Evolutionary conservation across 2,329 filamentous ascomycete species (phyloP).

Genomic region (Aspergillus sp.): DNA sequence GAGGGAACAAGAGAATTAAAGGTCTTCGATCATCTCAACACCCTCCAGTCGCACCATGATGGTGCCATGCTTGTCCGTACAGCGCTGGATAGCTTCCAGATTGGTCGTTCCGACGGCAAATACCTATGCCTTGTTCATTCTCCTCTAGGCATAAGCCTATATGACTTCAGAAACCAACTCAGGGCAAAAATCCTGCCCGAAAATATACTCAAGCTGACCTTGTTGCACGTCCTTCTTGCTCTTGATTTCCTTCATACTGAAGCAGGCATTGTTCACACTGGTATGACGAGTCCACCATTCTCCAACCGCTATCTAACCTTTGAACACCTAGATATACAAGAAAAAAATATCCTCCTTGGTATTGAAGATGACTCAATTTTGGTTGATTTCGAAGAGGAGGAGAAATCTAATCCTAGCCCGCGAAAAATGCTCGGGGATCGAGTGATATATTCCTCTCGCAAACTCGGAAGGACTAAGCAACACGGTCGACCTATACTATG

Average conservation of each 20-base stretch:
- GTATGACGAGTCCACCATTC: conserved; percentile 10
- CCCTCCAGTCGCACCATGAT: conserved; percentile 14
- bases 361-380: conserved; percentile 25
- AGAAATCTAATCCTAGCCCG: conserved; percentile 19
- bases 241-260: conserved; percentile 28
- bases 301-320: background rate
- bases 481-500: conserved; percentile 24
- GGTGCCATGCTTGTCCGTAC: conserved; percentile 17
- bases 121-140: conserved; percentile 22
- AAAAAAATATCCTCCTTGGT: conserved; percentile 26
- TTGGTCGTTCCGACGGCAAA: conserved; percentile 9
- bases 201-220: conserved; percentile 18
- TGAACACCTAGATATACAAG: conserved; percentile 23
- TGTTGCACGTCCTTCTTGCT: conserved; percentile 22
- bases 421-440: conserved; percentile 20
- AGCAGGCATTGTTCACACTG: conserved; percentile 21
- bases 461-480: conserved; percentile 19
- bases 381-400: conserved; percentile 20
- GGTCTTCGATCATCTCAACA: conserved; percentile 17
- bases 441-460: conserved; percentile 23
- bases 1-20: conserved; percentile 13
- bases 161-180: conserved; percentile 10
- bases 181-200: conserved; percentile 14
- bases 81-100: conserved; percentile 20
- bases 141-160: conserved; percentile 22